These are phyloP conservation scores for Straminergon stramineum DNA, from an alignment of 225 moss, liverwort and hornwort genomes.

Conservation along the genomic window DNA sequence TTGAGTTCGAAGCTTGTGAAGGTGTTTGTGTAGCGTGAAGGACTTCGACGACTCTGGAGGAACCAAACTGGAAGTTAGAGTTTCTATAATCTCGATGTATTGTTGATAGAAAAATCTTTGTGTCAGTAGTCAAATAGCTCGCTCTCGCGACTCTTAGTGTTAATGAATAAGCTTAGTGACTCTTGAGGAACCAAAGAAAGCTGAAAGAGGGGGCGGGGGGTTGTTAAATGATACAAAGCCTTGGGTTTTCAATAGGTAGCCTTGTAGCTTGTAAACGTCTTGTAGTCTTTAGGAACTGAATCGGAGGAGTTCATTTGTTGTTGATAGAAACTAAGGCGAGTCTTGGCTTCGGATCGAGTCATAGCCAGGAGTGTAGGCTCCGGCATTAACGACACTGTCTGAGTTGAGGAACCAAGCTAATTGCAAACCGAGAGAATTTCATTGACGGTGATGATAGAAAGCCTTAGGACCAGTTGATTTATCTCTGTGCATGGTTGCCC, in stretches of 20 bases:
- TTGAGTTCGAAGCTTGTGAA: neutral
- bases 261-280: neutral
- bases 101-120: neutral
- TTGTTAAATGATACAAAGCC: neutral
- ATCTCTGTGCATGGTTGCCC: neutral
- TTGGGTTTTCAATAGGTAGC: neutral
- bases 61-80: neutral
- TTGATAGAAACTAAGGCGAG: neutral
- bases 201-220: neutral
- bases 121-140: neutral
- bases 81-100: neutral
- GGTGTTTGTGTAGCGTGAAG: neutral
- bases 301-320: neutral
- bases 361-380: neutral
- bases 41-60: neutral
- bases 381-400: neutral
- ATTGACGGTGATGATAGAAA: neutral
- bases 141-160: neutral
- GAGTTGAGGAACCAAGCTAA: neutral
- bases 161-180: neutral
- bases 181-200: neutral
- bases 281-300: neutral
- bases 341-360: neutral
- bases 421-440: neutral
- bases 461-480: neutral